Base-by-base conservation (phyloP, 495 filamentous ascomycete genomes). In the Penicillium antarcticum region DNA sequence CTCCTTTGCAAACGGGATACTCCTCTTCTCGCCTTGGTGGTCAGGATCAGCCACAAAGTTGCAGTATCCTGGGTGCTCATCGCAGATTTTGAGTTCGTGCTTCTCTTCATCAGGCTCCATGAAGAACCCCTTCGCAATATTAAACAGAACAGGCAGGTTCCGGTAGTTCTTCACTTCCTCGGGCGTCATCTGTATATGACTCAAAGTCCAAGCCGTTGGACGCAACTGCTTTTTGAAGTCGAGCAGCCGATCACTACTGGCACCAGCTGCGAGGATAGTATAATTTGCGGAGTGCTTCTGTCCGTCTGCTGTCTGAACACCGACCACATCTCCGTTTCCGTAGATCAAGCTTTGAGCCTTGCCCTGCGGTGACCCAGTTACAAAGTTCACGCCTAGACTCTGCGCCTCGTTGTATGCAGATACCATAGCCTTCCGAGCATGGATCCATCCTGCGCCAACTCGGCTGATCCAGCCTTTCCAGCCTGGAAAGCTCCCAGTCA, bases 11-110 rank as follows among this genome's bases (percentile, higher is more conserved):
- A 82, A 80, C 0, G 77, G 79, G 5, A 71, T 57, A 38, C 67
- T 74, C 17, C 62, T 58, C 16, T 53, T 51, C 43, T 68, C 65
- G 0, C 45, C 61, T 1, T 36, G n/a, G 8, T 50, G 24, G 7
- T 49, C 29, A 0, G 67, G 45, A 29, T 66, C 57, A 0, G n/a
- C 16, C 11, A 69, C 21, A 11, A 71, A 74, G 42, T 81, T 80
- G 52, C 66, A 72, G 52, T 82, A 82, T 11, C 79, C 79, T 1
- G 77, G 77, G 38, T 81, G 78, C 49, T 82, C 78, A 48, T 81
- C 79, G 56, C 76, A 79, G 43, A 82, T 73, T 58, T 82, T 82
- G 1, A 82, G 59, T 52, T 81, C 72, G 12, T 70, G 60, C 0
- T 71, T 76, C 18, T 77, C 76, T 23, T 64, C 69, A 49, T 78